Conservation (phyloP, 2,329 filamentous ascomycete species). For the Fusarium ramigenum region DNA sequence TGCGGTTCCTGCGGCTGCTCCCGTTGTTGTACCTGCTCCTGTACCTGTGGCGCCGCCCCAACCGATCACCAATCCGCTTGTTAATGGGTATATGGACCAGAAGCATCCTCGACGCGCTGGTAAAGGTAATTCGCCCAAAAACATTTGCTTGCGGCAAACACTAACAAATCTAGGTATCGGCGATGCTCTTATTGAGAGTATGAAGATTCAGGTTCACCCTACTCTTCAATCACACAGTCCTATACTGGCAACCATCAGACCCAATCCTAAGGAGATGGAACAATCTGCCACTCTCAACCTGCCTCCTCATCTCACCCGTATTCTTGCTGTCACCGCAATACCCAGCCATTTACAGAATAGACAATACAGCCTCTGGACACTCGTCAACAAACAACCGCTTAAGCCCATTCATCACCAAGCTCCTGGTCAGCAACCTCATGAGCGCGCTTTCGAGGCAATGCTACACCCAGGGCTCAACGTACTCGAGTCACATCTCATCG, state of each 20-base stretch:
- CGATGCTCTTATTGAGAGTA: constrained; percentile 73
- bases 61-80: constrained; percentile 42
- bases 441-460: constrained; percentile 78
- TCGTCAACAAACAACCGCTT: constrained; percentile 73
- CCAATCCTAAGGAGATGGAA: constrained; percentile 71
- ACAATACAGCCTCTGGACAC: constrained; percentile 80
- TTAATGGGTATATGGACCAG: constrained; percentile 48
- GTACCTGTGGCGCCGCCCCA: constrained; percentile 35
- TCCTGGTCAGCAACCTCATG: constrained; percentile 65
- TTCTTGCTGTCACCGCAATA: constrained; percentile 76
- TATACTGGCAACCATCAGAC: constrained; percentile 70
- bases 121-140: constrained; percentile 50
- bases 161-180: constrained; percentile 55
- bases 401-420: constrained; percentile 57
- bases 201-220: constrained; percentile 75
- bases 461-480: constrained; percentile 78
- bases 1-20: not conserved
- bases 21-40: constrained; percentile 14
- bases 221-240: constrained; percentile 68
- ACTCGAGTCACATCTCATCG: constrained; percentile 81
- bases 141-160: not conserved
- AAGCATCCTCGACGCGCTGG: constrained; percentile 52
- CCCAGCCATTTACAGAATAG: constrained; percentile 70
- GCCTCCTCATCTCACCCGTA: constrained; percentile 71
- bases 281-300: constrained; percentile 79